Evolutionary conservation across 1,284 basidiomycete genomes (phyloP), one percentile per base, ranked within the genome.

Genomic region (Ceratobasidium sp.): DNA sequence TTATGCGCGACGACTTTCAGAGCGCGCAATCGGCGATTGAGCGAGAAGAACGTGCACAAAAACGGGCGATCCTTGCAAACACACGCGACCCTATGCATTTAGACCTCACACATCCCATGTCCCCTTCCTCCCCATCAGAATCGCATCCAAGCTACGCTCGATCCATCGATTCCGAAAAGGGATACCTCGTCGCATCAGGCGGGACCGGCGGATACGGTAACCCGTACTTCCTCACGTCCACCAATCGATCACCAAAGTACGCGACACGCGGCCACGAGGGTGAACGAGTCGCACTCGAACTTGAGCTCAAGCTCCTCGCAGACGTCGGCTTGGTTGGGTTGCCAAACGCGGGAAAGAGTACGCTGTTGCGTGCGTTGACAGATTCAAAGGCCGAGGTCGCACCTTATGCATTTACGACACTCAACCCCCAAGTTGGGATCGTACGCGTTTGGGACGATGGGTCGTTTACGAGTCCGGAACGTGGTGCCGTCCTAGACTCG

Each of bases 271-370:
- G 98, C 0, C 88, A 91, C 7, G 89, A 91, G 3, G 97, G 97
- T 7, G 94, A 97, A 81, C 90, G 92, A 9, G 86, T 97, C 79
- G 94, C 94, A 0, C 89, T 99, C 28, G 90, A 92, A 53, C 89
- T 99, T n/a, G 97, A 98, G 85, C 93, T 99, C 81, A 99, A 99
- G 85, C 90, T 97, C 6, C 89, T 97, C 1, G 96, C 97, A 0
- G 97, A 99, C 84, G 90, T 99, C 28, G 98, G 97, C 0, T 87
- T 99, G 13, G 97, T 99, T 3, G 98, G 97, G 0, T 92, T 98
- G 85, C 98, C 98, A 0, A 99, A 99, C 82, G 96, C 95, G 0
- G 93, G 94, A 40, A 95, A 95, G 86, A 94, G 93, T 83, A 99
- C 97, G 0, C 87, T 99, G 23, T 87, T 99, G 3, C 92, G 95